These are phyloP conservation scores for Rhizopus microsporus DNA, from an alignment of 371 early-diverging fungal genomes.

Conservation along the genomic window DNA sequence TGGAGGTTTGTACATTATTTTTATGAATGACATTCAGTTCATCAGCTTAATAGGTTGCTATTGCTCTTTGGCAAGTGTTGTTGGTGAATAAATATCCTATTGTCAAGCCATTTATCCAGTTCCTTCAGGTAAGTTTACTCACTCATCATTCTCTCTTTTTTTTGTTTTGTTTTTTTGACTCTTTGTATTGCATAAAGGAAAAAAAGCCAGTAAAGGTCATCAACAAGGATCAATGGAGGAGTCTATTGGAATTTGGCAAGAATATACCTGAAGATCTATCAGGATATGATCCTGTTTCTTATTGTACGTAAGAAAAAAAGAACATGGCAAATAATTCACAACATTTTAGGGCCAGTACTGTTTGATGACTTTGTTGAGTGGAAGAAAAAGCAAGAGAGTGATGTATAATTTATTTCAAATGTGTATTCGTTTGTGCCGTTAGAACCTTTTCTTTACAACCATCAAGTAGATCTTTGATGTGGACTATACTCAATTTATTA, in stretches of 20 bases:
- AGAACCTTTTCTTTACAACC: no score
- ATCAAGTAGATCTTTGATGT: no score
- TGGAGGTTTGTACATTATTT: conserved; percentile 23
- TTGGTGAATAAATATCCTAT: conserved; percentile 29
- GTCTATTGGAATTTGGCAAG: conserved; percentile 39
- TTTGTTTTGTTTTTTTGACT: no score
- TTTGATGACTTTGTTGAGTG: conserved; percentile 49
- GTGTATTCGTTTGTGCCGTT: no score
- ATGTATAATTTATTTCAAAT: no score
- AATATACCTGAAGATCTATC: conserved; percentile 32
- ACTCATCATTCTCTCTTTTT: background rate
- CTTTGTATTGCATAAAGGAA: conserved; percentile 13
- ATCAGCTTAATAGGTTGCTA: conserved; percentile 26
- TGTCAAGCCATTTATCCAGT: conserved; percentile 30
- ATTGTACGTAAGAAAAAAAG: conserved; percentile 28
- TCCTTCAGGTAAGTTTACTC: conserved; percentile 26
- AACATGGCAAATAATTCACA: background rate
- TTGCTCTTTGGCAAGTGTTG: conserved; percentile 40
- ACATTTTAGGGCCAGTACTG: conserved; percentile 40
- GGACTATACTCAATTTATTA: no score
- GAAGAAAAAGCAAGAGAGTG: conserved; percentile 7
- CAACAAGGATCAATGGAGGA: conserved; percentile 52
- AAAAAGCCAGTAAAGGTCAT: conserved; percentile 44
- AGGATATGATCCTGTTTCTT: conserved; percentile 39
- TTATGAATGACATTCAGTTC: background rate